phyloP scores from a whole-genome alignment of 805 yeast species.

The Groenewaldozyma tartarivorans region DNA sequence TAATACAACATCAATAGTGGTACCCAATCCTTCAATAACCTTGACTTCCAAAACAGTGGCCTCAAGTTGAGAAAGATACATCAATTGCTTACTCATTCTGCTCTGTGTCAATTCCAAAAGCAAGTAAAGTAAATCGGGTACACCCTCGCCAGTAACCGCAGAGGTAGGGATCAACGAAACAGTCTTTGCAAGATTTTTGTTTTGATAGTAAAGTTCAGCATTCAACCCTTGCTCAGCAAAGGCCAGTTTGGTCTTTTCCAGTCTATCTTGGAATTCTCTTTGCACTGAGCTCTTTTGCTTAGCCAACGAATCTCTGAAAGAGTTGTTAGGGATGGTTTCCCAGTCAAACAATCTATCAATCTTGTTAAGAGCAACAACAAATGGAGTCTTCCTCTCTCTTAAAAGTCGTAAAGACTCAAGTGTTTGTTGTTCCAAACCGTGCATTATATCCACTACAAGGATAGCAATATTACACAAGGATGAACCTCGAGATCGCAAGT shows the following conservation, averaged over 20 bases:
- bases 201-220: conserved; percentile 92
- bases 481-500: conserved; percentile 97
- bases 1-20: conserved; percentile 93
- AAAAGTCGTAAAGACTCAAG: conserved; percentile 84
- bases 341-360: conserved; percentile 96
- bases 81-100: conserved; percentile 97
- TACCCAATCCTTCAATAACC: conserved; percentile 97
- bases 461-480: conserved; percentile 98
- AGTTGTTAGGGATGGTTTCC: conserved; percentile 82
- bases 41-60: conserved; percentile 96
- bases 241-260: conserved; percentile 75
- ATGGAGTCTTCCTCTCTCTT: conserved; percentile 96
- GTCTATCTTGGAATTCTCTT: conserved; percentile 84
- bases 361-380: conserved; percentile 92
- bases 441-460: conserved; percentile 97
- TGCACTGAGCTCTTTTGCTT: conserved; percentile 78
- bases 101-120: conserved; percentile 91
- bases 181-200: conserved; percentile 84
- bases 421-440: conserved; percentile 97
- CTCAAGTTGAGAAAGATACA: conserved; percentile 87
- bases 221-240: conserved; percentile 97
- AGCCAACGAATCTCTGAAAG: conserved; percentile 88
- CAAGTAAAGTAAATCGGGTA: conserved; percentile 95
- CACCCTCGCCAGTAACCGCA: conserved; percentile 99
- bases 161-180: conserved; percentile 98